Evolutionary conservation across 2,329 filamentous ascomycete genomes (phyloP), one percentile per base, ranked within the genome.

Genomic region (Monilinia fructicola): DNA sequence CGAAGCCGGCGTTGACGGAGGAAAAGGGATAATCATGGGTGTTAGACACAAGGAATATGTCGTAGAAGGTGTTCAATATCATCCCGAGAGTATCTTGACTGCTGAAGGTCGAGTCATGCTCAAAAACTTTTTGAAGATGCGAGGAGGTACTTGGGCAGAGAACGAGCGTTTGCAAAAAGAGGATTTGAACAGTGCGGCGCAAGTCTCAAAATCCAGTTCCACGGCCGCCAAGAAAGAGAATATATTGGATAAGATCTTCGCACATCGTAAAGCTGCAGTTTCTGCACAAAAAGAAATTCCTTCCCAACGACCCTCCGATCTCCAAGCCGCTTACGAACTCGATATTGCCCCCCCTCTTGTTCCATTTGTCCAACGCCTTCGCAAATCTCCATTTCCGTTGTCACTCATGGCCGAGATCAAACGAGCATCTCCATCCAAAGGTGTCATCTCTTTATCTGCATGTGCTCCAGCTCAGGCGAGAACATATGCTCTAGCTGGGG

Each of bases 331-430:
- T 1, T 97, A 96, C 76, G 86, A 93, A 68, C 83, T 97, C 42
- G 90, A 91, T 72, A 86, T 94, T 52, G 90, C 93, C 0, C 95
- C 95, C 52, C 91, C 95, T 10, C 87, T 91, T 69, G 86, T 98
- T 42, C 86, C 90, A 0, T 93, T 98, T 71, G 85, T 92, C 62
- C 84, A 89, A 67, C 87, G 95, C 54, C 81, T 99, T 70, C 87
- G 89, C 71, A 86, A 92, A 77, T 93, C 93, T 5, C 88, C 92
- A 2, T 96, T 93, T 74, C 86, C 90, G n/a, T 82, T 98, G n/a
- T 90, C 94, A 1, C 83, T 99, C 14, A 93, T 97, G 90, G 94
- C 95, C 16, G 95, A 99, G 78, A 96, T 99, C 77, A 99, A 99
- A 80, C 87, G 95, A 67, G 96, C 90, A 4, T 98, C 95, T 11